Base-by-base conservation (phyloP, 768 basidiomycete species). In the Gymnopilus junonius region DNA sequence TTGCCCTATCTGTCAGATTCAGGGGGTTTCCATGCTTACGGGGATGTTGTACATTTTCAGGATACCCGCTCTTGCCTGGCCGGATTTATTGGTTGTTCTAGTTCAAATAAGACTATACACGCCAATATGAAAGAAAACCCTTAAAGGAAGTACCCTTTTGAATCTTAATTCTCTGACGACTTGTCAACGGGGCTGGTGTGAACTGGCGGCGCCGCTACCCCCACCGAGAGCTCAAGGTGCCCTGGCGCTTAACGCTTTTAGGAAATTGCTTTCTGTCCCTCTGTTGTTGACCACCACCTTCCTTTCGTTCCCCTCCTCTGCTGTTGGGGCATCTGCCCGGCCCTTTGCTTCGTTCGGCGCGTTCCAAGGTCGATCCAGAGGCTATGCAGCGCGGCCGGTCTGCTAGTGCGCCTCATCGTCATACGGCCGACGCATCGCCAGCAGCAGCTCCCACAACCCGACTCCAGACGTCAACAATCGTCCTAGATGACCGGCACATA, bases 21-120 rank as follows among this genome's bases (percentile, higher is more conserved):
- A 67, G 63, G 63, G 60, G 67, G 66, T 64, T 65, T 58, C 67
- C 67, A 65, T 65, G 67, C 67, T 62, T 65, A 67, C 63, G 66
- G 61, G 48, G 58, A 53, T 65, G 59, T 34, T 21, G 45, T 50
- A 55, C 31, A 59, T 59, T 59, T 21, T 42, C 56, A 48, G 55
- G 48, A 14, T 34, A 29, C 23, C 48, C 48, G 57, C 27, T 25
- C 37, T 58, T 14, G 57, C 57, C 57, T 23, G 20, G 40, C 57
- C 45, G 57, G 42, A 58, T 43, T 58, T 21, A 58, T 42, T 45
- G 14, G 42, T 21, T 34, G 42, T 58, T 43, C 39, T 39, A 50
- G 55, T 42, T 60, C 58, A 51, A 55, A 48, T 55, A 57, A 46
- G 62, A 45, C 58, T 53, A 58, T 55, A 34, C 43, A 54, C 35